Conservation (phyloP, 2,329 filamentous ascomycete genomes). For the Aspergillus persii region DNA sequence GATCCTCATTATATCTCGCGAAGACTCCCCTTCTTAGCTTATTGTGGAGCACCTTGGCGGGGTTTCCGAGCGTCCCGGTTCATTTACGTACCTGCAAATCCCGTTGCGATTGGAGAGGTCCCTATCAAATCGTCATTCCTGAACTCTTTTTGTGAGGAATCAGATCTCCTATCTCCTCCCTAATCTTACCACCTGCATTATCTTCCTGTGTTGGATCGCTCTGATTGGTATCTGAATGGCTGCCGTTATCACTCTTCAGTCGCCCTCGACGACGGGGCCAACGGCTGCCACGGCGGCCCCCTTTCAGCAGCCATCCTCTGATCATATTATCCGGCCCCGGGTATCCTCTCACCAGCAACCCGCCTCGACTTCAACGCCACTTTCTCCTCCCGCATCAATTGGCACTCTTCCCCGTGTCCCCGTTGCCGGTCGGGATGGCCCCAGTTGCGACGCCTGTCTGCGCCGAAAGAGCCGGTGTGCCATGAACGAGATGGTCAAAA, state of each 20-base stretch:
- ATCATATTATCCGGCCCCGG: slow-evolving; percentile 25
- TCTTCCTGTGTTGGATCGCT: background rate
- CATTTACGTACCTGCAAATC: slow-evolving; percentile 19
- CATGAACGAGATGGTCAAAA: slow-evolving; percentile 44
- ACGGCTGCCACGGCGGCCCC: slow-evolving; percentile 19
- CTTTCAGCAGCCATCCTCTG: slow-evolving; percentile 25
- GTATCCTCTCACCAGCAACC: slow-evolving; percentile 22
- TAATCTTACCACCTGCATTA: background rate
- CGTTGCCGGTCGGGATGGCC: slow-evolving; percentile 34
- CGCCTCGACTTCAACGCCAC: slow-evolving; percentile 19
- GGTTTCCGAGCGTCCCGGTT: slow-evolving; percentile 11
- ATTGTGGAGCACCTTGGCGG: slow-evolving; percentile 12
- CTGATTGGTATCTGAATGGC: slow-evolving; percentile 29
- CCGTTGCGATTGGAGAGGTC: slow-evolving; percentile 7
- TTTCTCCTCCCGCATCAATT: slow-evolving; percentile 18
- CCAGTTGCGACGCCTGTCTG: slow-evolving; percentile 44
- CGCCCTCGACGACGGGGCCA: slow-evolving; percentile 33
- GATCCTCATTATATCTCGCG: background rate
- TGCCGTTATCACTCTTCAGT: slow-evolving; percentile 42
- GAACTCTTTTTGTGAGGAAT: slow-evolving; percentile 1
- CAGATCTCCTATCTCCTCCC: slow-evolving; percentile 7
- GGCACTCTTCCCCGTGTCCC: slow-evolving; percentile 26
- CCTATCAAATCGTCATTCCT: background rate
- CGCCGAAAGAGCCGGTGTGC: slow-evolving; percentile 43
- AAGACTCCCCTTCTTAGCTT: background rate